Conservation (phyloP, 139 green algal genomes). For the Chlamydomonas urium region DNA sequence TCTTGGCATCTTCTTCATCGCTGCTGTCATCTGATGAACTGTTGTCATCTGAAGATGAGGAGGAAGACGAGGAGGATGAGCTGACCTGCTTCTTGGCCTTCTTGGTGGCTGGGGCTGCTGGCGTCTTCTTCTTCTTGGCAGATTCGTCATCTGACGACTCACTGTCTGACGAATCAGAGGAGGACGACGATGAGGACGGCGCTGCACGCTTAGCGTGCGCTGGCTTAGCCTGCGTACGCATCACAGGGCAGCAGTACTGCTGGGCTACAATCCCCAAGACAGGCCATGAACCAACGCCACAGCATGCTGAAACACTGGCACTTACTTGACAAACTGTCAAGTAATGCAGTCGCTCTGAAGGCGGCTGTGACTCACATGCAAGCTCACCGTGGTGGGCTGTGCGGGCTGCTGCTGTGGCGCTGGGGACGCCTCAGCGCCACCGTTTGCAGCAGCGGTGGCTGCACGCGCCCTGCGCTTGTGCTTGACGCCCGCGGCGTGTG, state of each 20-base stretch:
- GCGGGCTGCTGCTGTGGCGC: neutral
- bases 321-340: neutral
- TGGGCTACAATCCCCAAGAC: neutral
- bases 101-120: neutral
- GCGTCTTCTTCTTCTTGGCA: slow-evolving; percentile 1
- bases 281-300: neutral
- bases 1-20: neutral
- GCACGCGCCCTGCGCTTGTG: slow-evolving; percentile 44
- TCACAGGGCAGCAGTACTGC: neutral
- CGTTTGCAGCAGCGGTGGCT: slow-evolving; percentile 10
- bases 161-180: neutral
- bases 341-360: neutral
- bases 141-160: neutral
- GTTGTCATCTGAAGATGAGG: neutral
- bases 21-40: no score
- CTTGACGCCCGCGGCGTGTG: slow-evolving; percentile 79
- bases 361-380: neutral
- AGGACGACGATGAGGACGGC: neutral
- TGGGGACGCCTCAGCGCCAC: neutral
- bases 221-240: no score
- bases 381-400: neutral
- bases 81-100: neutral
- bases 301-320: neutral
- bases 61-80: neutral
- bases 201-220: neutral